Conservation (phyloP, 306 rosid genomes). For the Malus sylvestris region DNA sequence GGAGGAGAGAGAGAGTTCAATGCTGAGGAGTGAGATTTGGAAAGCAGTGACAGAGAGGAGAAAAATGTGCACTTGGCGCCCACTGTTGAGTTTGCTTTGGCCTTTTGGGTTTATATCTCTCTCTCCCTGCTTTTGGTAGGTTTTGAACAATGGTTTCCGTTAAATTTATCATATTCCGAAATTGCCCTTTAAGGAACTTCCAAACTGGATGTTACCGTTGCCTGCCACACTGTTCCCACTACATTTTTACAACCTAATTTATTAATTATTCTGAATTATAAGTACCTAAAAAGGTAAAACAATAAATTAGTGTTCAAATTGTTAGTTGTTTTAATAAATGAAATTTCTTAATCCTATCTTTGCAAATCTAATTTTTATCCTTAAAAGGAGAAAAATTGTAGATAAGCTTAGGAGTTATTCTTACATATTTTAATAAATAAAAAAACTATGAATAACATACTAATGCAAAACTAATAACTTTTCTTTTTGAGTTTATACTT, state of each 20-base stretch:
- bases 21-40: constrained; percentile 15
- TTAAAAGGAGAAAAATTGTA: background rate
- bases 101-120: constrained; percentile 5
- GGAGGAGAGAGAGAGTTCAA: constrained; percentile 11
- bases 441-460: too few species aligned
- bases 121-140: background rate
- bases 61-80: constrained; percentile 37
- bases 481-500: too few species aligned
- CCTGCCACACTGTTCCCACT: constrained; percentile 32
- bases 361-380: background rate
- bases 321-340: background rate
- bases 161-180: constrained; percentile 43
- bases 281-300: background rate
- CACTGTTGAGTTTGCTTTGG: constrained; percentile 14
- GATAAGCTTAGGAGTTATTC: background rate
- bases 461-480: too few species aligned
- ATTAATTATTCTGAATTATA: background rate
- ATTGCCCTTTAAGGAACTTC: constrained; percentile 68
- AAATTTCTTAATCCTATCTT: background rate
- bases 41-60: constrained; percentile 15
- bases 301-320: background rate
- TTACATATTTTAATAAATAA: too few species aligned
- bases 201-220: constrained; percentile 91
- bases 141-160: constrained; percentile 52
- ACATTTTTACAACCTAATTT: constrained; percentile 22